These are phyloP conservation scores for Venturia pyrina DNA, from an alignment of 2,329 filamentous ascomycete genomes.

Conservation along the genomic window DNA sequence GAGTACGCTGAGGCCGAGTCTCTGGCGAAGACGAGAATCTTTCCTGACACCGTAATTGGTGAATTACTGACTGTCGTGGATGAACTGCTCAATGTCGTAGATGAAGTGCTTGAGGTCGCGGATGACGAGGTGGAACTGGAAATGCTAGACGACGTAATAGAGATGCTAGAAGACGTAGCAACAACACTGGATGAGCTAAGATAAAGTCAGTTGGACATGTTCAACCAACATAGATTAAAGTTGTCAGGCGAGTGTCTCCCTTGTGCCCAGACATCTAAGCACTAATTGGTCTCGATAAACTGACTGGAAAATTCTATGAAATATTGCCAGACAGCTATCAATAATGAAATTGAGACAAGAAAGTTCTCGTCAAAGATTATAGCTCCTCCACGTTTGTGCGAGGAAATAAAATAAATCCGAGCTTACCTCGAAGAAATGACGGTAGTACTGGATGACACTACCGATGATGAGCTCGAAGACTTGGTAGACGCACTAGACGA, in stretches of 20 bases:
- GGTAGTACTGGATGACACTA: background rate
- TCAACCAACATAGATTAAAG: too few relatives aligned
- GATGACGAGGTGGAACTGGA: background rate
- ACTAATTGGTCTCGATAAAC: too few relatives aligned
- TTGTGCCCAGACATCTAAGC: too few relatives aligned
- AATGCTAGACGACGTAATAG: background rate
- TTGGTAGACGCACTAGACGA: background rate
- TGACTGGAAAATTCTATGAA: too few relatives aligned
- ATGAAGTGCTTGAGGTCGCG: background rate
- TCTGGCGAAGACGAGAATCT: slow-evolving; percentile 42
- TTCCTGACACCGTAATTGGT: slow-evolving; percentile 17
- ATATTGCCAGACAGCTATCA: too few relatives aligned
- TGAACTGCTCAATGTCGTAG: background rate
- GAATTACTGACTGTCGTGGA: background rate
- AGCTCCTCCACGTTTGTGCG: too few relatives aligned
- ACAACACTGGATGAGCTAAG: background rate
- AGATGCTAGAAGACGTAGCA: background rate
- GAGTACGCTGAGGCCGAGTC: slow-evolving; percentile 35
- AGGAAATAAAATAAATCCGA: background rate
- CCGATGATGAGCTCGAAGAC: background rate
- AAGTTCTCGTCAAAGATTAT: too few relatives aligned
- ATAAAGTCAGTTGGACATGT: too few relatives aligned
- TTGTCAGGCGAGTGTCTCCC: too few relatives aligned
- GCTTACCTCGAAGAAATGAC: background rate
- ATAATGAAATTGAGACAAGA: too few relatives aligned